Evolutionary conservation across 148 eudicot genomes (phyloP).

Genomic region (Persicaria tinctoria): DNA sequence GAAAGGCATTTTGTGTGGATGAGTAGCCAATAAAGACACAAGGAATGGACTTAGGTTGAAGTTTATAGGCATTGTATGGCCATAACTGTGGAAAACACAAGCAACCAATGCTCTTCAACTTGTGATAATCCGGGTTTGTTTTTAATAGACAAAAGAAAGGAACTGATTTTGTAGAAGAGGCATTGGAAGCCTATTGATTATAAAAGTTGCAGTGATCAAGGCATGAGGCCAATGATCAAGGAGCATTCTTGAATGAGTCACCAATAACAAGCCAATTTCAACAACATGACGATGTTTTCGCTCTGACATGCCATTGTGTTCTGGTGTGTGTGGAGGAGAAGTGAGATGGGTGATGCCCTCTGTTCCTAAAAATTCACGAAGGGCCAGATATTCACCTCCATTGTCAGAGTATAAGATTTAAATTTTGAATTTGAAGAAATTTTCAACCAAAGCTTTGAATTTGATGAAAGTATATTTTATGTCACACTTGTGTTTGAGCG

Average conservation of each 20-base stretch:
- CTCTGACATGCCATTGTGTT: background rate
- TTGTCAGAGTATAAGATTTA: background rate
- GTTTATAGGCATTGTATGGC: background rate
- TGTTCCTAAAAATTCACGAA: background rate
- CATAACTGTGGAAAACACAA: background rate
- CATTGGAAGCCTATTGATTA: background rate
- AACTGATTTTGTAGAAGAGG: background rate
- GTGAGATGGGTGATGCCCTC: background rate
- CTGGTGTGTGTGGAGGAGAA: background rate
- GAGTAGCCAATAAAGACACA: constrained; percentile 10
- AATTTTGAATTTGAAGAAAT: background rate
- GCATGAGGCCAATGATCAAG: background rate
- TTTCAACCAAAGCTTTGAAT: background rate
- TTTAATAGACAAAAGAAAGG: background rate
- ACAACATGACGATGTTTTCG: too few relatives aligned
- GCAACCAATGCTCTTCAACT: background rate
- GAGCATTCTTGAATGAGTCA: background rate
- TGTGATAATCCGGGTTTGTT: background rate
- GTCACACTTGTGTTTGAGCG: background rate
- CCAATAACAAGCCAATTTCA: background rate
- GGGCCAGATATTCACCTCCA: background rate
- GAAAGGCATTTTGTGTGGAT: background rate
- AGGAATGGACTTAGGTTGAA: background rate
- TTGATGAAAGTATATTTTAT: background rate
- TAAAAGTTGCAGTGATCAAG: background rate